Evolutionary conservation across 2,329 filamentous ascomycete species (phyloP).

Genomic region (Colletotrichum noveboracense): DNA sequence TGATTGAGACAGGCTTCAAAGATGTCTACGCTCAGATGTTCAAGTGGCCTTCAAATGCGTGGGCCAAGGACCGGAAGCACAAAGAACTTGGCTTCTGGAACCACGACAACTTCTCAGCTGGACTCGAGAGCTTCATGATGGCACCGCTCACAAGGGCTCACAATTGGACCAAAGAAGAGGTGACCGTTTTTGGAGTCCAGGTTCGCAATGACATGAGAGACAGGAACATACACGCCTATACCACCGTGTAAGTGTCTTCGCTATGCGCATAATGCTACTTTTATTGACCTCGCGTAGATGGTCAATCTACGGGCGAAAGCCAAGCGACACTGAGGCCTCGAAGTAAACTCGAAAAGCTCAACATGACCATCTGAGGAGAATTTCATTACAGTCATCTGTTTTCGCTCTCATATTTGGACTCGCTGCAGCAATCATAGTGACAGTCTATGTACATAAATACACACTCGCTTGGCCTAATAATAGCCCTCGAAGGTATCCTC

Average conservation of each 20-base stretch:
- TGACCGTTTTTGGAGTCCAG: conserved; percentile 24
- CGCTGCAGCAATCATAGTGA: background rate
- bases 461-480: conserved; percentile 18
- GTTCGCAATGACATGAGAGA: conserved; percentile 29
- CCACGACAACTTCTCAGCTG: conserved; percentile 32
- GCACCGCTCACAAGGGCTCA: conserved; percentile 41
- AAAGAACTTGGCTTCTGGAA: conserved; percentile 53
- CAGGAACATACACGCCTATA: conserved; percentile 29
- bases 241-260: conserved; percentile 36
- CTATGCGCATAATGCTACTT: background rate
- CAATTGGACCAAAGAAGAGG: conserved; percentile 37
- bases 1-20: conserved; percentile 58
- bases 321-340: background rate
- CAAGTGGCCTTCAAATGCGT: conserved; percentile 56
- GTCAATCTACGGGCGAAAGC: background rate
- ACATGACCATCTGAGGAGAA: background rate
- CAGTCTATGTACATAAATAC: background rate
- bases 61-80: conserved; percentile 54
- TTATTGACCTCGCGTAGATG: background rate
- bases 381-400: background rate
- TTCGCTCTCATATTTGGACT: background rate
- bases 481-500: conserved; percentile 34
- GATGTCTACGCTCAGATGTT: conserved; percentile 52
- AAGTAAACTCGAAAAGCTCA: background rate
- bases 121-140: conserved; percentile 37